Evolutionary conservation across 169 alveolate genomes (phyloP), one percentile per base, ranked within the genome.

Genomic region (Besnoitia besnoiti): DNA sequence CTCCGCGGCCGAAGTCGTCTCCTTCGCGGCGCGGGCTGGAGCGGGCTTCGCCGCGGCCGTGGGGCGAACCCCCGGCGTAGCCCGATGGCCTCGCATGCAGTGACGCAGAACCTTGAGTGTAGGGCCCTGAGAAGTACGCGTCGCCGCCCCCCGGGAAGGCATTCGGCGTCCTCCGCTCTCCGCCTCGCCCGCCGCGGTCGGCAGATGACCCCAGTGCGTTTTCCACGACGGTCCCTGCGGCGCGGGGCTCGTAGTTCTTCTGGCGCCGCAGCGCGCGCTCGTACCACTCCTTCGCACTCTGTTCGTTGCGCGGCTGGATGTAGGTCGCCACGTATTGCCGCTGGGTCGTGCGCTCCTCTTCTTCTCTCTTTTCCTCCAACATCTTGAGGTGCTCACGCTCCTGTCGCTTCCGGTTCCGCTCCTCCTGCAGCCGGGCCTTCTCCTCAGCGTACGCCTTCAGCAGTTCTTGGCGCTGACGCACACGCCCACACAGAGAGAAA

Each of bases 381-480:
- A 21, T 24, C 55, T 55, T 35, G 55, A 85, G 39, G 73, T n/a
- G 59, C 35, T 85, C 90, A 0, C 80, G 21, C 59, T 85, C 80
- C 79, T 50, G 46, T 5, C 80, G 47, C 37, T 51, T 19, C 51
- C 49, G 27, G 8, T 40, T 55, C 16, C 49, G 46, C 79, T 85
- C 90, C 12, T 30, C 90, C 55, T 46, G 61, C 90, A 85, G 90
- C 27, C 77, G 90, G 10, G 33, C 49, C 90, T 85, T 85, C 80
- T 85, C 90, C 80, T 51, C 76, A 35, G 80, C 55, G 55, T 85
- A 85, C 80, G 61, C 90, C 80, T n/a, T 50, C 61, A 85, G 80
- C 44, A 35, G 39, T 51, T 85, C 76, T 40, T 50, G 90, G 46
- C 90, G 90, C 90, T 85, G 80, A 79, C 42, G 49, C 39, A 4